These are phyloP conservation scores for Ottelia alismoides DNA, from an alignment of 106 monocot species.

Conservation along the genomic window DNA sequence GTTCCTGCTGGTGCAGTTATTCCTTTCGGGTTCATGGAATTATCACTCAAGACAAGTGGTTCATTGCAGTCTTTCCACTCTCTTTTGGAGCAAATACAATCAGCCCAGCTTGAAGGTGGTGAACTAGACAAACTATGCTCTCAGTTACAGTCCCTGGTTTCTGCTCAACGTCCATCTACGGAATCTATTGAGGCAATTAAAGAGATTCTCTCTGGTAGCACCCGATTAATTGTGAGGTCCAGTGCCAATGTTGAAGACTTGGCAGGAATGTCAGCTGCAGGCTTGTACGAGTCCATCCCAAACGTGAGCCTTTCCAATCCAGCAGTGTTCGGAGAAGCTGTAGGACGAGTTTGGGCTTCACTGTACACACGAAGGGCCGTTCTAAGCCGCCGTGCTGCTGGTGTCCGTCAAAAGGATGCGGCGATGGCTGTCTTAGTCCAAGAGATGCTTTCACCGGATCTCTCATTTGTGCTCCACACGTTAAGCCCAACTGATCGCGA, in stretches of 20 bases:
- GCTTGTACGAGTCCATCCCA: slow-evolving; percentile 85
- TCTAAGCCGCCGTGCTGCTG: slow-evolving; percentile 70
- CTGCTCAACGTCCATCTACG: slow-evolving; percentile 24
- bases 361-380: slow-evolving; percentile 86
- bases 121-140: slow-evolving; percentile 43
- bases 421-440: slow-evolving; percentile 85
- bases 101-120: slow-evolving; percentile 34
- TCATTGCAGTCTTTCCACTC: slow-evolving; percentile 38
- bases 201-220: slow-evolving; percentile 29
- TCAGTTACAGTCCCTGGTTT: slow-evolving; percentile 61
- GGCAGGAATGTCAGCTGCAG: slow-evolving; percentile 95
- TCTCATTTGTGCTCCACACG: slow-evolving; percentile 94
- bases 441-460: slow-evolving; percentile 62
- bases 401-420: slow-evolving; percentile 61
- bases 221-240: slow-evolving; percentile 74
- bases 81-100: slow-evolving; percentile 53
- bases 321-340: slow-evolving; percentile 37
- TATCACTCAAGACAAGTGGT: slow-evolving; percentile 45
- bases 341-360: slow-evolving; percentile 78
- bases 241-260: slow-evolving; percentile 95
- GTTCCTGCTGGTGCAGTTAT: slow-evolving; percentile 74
- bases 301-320: slow-evolving; percentile 60
- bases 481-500: slow-evolving; percentile 56
- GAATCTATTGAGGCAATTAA: slow-evolving; percentile 24
- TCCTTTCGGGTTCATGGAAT: slow-evolving; percentile 84